A percentile compares a stretch with the other conserved stretches of the same genome.
Conservation (phyloP, 2,329 filamentous ascomycete genomes). For the Nothopassalora personata region DNA sequence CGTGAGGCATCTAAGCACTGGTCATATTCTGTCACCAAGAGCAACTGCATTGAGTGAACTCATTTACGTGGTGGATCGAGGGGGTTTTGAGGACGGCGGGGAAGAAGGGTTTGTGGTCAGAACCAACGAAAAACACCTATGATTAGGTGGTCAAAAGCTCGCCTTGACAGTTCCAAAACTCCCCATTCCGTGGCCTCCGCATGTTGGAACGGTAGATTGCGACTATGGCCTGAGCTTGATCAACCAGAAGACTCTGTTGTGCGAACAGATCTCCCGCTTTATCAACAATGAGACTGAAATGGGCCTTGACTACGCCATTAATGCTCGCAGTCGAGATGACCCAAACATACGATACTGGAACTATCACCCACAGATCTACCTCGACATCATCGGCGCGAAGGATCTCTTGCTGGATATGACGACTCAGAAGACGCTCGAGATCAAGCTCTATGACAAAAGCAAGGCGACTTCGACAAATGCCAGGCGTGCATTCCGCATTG, state of each 20-base stretch:
- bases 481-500: neutral
- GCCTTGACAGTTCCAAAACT: slow-evolving; percentile 9
- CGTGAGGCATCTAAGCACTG: no score
- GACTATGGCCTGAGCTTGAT: slow-evolving; percentile 1
- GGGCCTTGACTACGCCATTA: slow-evolving; percentile 12
- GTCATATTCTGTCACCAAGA: no score
- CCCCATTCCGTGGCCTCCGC: slow-evolving; percentile 3
- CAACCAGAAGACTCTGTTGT: neutral
- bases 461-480: neutral
- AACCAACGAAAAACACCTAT: slow-evolving; percentile 5
- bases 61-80: no score
- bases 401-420: slow-evolving; percentile 5
- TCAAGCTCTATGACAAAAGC: neutral
- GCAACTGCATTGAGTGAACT: no score
- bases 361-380: slow-evolving; percentile 9
- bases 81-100: no score
- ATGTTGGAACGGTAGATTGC: neutral
- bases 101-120: slow-evolving; percentile 2
- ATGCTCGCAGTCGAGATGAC: slow-evolving; percentile 7
- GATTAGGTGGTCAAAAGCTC: slow-evolving; percentile 5
- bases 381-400: slow-evolving; percentile 9
- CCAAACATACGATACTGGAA: slow-evolving; percentile 11
- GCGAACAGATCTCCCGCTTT: neutral
- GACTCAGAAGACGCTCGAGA: slow-evolving; percentile 5
- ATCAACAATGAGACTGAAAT: neutral